Percentiles rank a stretch among this genome's conserved stretches.
Evolutionary conservation across 345 rosid species (phyloP).

Genomic region (Bruguiera sexangula): DNA sequence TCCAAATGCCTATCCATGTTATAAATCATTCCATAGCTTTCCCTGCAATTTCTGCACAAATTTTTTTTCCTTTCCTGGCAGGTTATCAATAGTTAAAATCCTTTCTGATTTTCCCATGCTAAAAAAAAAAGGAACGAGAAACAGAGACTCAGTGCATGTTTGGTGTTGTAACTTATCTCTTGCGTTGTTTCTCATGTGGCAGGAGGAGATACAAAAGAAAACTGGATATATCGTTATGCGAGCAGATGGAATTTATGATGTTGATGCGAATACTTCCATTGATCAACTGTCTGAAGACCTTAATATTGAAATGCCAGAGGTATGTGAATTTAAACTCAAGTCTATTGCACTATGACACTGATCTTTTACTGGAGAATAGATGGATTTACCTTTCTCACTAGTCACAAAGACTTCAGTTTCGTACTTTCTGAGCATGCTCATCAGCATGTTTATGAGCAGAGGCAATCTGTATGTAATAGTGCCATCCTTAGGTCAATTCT

Average conservation of each 20-base stretch:
- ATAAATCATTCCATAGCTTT: too few species aligned
- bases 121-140: too few species aligned
- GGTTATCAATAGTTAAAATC: too few species aligned
- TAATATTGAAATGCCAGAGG: slow-evolving; percentile 96
- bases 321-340: slow-evolving; percentile 19
- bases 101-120: too few species aligned
- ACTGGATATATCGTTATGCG: slow-evolving; percentile 97
- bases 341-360: neutral
- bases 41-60: too few species aligned
- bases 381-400: neutral
- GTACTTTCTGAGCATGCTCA: neutral
- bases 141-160: neutral
- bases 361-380: neutral
- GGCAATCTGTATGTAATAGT: neutral
- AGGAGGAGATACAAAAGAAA: slow-evolving; percentile 99
- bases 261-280: slow-evolving; percentile 95
- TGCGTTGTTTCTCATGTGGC: slow-evolving; percentile 15
- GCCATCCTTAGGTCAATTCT: neutral
- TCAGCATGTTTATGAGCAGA: neutral
- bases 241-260: slow-evolving; percentile 89
- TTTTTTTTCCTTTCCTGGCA: too few species aligned
- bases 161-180: neutral
- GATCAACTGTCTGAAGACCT: slow-evolving; percentile 96
- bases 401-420: neutral
- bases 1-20: too few species aligned